phyloP scores from a whole-genome alignment of 805 yeast genomes.

The Yarrowia sp. region DNA sequence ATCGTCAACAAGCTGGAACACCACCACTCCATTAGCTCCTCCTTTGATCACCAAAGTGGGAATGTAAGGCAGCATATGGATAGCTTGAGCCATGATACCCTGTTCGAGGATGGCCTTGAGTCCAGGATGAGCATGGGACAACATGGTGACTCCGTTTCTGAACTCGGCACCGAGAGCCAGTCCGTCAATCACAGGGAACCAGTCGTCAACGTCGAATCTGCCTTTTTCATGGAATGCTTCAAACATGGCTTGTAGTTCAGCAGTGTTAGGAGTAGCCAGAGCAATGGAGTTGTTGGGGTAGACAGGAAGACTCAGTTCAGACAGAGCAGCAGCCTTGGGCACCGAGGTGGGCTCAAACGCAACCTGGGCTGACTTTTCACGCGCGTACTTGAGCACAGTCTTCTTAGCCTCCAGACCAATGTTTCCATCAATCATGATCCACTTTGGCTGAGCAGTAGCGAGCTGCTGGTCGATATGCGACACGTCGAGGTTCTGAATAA shows the following conservation, averaged over 20 bases:
- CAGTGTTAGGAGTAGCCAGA: constrained; percentile 71
- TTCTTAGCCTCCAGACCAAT: constrained; percentile 56
- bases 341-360: constrained; percentile 81
- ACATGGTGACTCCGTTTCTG: constrained; percentile 56
- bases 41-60: constrained; percentile 71
- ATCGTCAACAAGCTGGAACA: constrained; percentile 51
- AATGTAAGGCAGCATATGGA: constrained; percentile 75
- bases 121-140: constrained; percentile 45
- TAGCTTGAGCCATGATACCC: constrained; percentile 66
- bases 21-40: constrained; percentile 68
- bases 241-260: constrained; percentile 65
- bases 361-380: constrained; percentile 49
- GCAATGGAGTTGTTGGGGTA: constrained; percentile 58
- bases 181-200: constrained; percentile 79
- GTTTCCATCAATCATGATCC: constrained; percentile 73
- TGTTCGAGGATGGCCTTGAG: constrained; percentile 47
- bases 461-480: constrained; percentile 56
- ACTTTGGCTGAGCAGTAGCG: constrained; percentile 54
- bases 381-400: constrained; percentile 49
- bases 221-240: constrained; percentile 56
- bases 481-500: constrained; percentile 59
- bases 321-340: constrained; percentile 63
- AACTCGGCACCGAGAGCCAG: constrained; percentile 59
- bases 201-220: constrained; percentile 61
- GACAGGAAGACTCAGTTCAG: constrained; percentile 46